These are phyloP conservation scores for Rhizopus arrhizus DNA, from an alignment of 371 early-diverging fungal species.

Conservation along the genomic window DNA sequence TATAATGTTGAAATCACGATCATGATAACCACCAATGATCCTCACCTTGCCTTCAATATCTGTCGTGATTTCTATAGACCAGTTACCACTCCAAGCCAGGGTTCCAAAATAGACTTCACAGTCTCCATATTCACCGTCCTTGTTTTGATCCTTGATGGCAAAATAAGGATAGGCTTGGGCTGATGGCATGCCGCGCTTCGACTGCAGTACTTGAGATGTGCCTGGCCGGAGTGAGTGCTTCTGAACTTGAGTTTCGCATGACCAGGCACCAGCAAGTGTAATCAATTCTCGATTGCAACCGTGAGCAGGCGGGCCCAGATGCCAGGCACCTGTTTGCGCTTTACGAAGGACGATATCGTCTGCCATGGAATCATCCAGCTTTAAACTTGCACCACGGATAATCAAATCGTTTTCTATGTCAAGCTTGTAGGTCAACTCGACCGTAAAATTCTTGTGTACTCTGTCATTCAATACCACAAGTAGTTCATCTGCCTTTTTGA, in stretches of 20 bases:
- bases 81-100: constrained; percentile 47
- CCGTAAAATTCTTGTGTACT: constrained; percentile 16
- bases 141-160: constrained; percentile 32
- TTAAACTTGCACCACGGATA: constrained; percentile 17
- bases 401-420: constrained; percentile 39
- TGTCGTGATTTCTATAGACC: constrained; percentile 35
- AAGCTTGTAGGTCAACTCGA: constrained; percentile 32
- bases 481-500: constrained; percentile 7
- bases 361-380: neutral
- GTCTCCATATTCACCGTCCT: constrained; percentile 22
- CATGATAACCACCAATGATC: constrained; percentile 42
- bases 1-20: constrained; percentile 31
- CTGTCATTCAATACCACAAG: constrained; percentile 23
- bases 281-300: constrained; percentile 28
- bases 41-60: constrained; percentile 27
- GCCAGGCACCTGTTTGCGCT: constrained; percentile 42
- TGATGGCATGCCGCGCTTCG: constrained; percentile 40
- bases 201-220: constrained; percentile 28
- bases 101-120: constrained; percentile 43
- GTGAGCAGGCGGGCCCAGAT: constrained; percentile 26
- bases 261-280: constrained; percentile 47
- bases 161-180: constrained; percentile 46
- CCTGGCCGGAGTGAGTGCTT: constrained; percentile 29
- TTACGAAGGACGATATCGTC: constrained; percentile 10
- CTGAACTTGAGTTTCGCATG: constrained; percentile 39